Evolutionary conservation across 176 grass and related monocot species (phyloP).

Genomic region (Aechmea fasciata): DNA sequence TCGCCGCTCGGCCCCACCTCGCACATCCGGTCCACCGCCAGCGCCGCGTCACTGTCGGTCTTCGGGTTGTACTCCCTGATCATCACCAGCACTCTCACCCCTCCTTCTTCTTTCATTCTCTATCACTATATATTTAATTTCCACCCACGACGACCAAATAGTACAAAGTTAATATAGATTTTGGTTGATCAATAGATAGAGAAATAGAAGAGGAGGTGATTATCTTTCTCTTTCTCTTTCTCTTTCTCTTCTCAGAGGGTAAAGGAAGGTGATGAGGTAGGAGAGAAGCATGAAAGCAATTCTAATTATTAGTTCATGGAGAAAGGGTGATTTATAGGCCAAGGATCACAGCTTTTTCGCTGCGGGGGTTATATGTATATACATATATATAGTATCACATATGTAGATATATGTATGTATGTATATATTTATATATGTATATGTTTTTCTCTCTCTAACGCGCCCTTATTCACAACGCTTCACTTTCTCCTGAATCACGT

Average conservation of each 20-base stretch:
- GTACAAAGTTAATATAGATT: background rate
- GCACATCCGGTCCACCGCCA: constrained; percentile 58
- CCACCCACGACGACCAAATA: background rate
- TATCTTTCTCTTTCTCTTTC: too few species aligned
- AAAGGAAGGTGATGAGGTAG: too few species aligned
- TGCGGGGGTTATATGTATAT: background rate
- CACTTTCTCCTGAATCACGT: constrained; percentile 10
- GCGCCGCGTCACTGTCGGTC: constrained; percentile 39
- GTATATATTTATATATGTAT: background rate
- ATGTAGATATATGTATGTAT: too few species aligned
- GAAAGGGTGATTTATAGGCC: constrained; percentile 6
- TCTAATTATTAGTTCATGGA: background rate
- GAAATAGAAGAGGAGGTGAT: background rate
- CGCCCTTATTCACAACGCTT: too few species aligned
- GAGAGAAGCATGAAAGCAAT: background rate
- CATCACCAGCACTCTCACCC: background rate
- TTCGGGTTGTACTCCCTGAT: constrained; percentile 46
- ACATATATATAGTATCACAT: background rate
- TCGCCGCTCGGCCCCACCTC: constrained; percentile 47
- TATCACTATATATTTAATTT: background rate
- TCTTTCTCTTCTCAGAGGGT: too few species aligned
- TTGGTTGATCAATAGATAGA: background rate
- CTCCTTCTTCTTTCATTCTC: background rate
- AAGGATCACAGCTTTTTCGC: background rate
- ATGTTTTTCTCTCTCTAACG: background rate